Conservation (phyloP, 2,329 filamentous ascomycete genomes). For the Coniochaeta hoffmannii region DNA sequence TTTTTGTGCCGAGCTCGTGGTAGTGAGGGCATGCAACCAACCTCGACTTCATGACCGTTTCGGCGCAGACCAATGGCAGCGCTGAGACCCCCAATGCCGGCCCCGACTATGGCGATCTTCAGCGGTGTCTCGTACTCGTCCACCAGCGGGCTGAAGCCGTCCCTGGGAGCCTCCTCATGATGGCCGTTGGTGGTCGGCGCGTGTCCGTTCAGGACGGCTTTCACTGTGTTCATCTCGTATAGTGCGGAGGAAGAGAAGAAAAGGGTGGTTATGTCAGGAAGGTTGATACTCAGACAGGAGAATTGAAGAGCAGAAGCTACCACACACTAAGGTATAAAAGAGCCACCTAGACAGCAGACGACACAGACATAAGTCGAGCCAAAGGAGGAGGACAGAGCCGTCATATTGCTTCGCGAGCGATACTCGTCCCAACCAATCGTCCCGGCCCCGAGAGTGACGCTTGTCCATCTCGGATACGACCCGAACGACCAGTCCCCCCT, state of each 20-base stretch:
- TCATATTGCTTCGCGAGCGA: neutral
- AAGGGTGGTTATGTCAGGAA: neutral
- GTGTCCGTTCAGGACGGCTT: neutral
- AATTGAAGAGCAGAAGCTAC: neutral
- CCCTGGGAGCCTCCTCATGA: neutral
- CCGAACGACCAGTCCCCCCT: too few species aligned
- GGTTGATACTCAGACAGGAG: too few species aligned
- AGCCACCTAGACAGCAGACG: too few species aligned
- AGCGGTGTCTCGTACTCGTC: slow-evolving; percentile 3
- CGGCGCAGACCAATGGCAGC: slow-evolving; percentile 45
- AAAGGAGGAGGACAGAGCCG: neutral
- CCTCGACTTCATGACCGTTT: slow-evolving; percentile 40
- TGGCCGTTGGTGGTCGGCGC: neutral
- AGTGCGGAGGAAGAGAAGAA: neutral
- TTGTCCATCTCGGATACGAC: neutral
- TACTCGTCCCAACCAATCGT: neutral
- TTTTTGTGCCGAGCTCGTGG: too few species aligned
- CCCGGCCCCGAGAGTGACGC: neutral
- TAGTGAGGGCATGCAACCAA: neutral
- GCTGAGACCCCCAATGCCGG: slow-evolving; percentile 45
- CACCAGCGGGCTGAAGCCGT: neutral
- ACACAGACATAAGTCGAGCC: neutral
- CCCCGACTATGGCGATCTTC: slow-evolving; percentile 23
- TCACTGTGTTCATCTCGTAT: neutral
- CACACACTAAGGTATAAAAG: too few species aligned